phyloP scores from a whole-genome alignment of 176 grass and related monocot species.

The Aechmea fasciata region DNA sequence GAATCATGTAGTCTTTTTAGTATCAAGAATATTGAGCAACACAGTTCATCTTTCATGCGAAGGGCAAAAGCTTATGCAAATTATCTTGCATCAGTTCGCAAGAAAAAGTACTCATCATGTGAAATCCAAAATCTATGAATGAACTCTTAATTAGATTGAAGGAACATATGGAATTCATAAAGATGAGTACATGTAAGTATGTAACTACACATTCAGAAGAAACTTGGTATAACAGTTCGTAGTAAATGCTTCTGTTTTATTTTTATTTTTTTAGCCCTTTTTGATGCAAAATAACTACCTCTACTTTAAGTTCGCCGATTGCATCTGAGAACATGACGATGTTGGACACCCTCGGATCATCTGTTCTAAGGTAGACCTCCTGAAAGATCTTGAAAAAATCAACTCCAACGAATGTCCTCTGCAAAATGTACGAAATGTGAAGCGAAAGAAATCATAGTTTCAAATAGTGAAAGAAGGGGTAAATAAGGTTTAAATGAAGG shows the following conservation, averaged over 20 bases:
- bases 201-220: background rate
- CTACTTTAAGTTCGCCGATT: constrained; percentile 76
- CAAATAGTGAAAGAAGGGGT: too few species aligned
- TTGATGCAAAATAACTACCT: constrained; percentile 43
- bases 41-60: too few species aligned
- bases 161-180: too few species aligned
- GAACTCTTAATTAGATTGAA: too few species aligned
- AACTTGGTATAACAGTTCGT: background rate
- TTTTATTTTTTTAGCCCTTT: background rate
- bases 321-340: constrained; percentile 92
- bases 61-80: too few species aligned
- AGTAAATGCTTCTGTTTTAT: background rate
- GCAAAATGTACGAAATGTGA: constrained; percentile 22
- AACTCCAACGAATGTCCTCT: constrained; percentile 95
- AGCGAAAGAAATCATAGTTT: background rate
- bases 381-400: constrained; percentile 89
- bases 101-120: too few species aligned
- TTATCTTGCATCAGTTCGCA: too few species aligned
- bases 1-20: too few species aligned
- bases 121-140: too few species aligned
- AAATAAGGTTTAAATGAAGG: too few species aligned
- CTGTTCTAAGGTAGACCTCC: constrained; percentile 81
- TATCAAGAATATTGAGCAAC: too few species aligned
- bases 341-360: constrained; percentile 81
- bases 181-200: too few species aligned